A percentile compares a stretch with the other conserved stretches of the same genome.
Evolutionary conservation across 805 yeast genomes (phyloP).

Genomic region (Candida hispaniensis): DNA sequence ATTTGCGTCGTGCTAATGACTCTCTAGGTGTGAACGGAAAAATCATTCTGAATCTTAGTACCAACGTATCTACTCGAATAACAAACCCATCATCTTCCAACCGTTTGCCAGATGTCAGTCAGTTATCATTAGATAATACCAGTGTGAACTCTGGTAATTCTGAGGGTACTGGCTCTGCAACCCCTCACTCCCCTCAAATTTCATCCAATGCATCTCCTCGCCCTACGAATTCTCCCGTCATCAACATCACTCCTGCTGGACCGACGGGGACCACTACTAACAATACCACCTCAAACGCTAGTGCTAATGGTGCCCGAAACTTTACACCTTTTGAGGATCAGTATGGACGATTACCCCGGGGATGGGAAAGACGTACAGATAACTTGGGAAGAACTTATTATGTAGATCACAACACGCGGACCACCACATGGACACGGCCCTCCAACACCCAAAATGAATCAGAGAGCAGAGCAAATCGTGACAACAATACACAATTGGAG

Average conservation of each 20-base stretch:
- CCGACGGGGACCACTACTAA: constrained; percentile 18
- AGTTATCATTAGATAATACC: constrained; percentile 19
- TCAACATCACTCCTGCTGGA: constrained; percentile 8
- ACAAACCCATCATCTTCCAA: constrained; percentile 15
- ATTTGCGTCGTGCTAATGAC: constrained; percentile 83
- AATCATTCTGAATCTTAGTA: constrained; percentile 46
- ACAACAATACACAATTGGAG: constrained; percentile 69
- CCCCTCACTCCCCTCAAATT: no score
- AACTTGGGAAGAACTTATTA: constrained; percentile 95
- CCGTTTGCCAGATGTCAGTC: constrained; percentile 17
- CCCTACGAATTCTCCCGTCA: constrained; percentile 15
- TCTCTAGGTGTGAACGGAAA: constrained; percentile 89
- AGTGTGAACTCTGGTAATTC: no score
- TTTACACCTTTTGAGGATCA: constrained; percentile 95
- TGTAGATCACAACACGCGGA: constrained; percentile 94
- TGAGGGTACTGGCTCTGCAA: no score
- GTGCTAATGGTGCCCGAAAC: constrained; percentile 32
- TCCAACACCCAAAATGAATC: constrained; percentile 64
- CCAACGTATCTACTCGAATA: constrained; percentile 26
- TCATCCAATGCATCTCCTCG: no score
- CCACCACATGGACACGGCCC: constrained; percentile 99
- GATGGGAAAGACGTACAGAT: constrained; percentile 98
- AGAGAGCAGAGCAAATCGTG: constrained; percentile 43
- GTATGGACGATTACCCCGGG: constrained; percentile 90
- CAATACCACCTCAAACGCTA: constrained; percentile 22